Conservation (phyloP, 805 yeast species). For the Tetrapisispora taiwanensis region DNA sequence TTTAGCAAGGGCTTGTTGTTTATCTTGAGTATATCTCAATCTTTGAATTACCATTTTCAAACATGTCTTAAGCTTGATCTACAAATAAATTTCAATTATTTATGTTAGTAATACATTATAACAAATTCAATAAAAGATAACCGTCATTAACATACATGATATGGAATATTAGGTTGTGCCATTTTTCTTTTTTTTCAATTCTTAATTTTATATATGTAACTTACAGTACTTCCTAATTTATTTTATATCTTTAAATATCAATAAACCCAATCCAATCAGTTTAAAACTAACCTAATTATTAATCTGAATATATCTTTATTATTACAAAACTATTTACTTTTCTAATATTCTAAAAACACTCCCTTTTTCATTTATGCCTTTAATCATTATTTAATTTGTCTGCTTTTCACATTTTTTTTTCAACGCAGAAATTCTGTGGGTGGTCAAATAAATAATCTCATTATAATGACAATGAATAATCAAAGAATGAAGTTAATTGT, state of each 20-base stretch:
- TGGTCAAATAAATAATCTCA: no score
- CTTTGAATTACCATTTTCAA: constrained; percentile 61
- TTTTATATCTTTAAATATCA: no score
- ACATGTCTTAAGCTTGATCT: constrained; percentile 26
- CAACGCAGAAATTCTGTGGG: neutral
- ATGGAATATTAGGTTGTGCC: constrained; percentile 2
- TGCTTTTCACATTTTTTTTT: neutral
- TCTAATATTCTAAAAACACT: neutral
- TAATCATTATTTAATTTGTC: neutral
- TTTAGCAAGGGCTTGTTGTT: constrained; percentile 64
- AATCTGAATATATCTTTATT: neutral
- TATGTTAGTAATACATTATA: neutral
- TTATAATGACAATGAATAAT: no score
- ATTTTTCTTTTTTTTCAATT: neutral
- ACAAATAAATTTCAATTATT: neutral
- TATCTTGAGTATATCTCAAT: constrained; percentile 60
- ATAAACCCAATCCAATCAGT: no score
- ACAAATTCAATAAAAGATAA: neutral
- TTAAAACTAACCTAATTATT: no score
- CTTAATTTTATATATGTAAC: no score
- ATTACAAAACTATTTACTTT: neutral
- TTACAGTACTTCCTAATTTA: no score
- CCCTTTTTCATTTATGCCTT: neutral
- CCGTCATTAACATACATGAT: constrained; percentile 1
- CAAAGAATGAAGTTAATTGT: no score